Base-by-base conservation (phyloP, 768 basidiomycete species). In the Roridomyces roridus region DNA sequence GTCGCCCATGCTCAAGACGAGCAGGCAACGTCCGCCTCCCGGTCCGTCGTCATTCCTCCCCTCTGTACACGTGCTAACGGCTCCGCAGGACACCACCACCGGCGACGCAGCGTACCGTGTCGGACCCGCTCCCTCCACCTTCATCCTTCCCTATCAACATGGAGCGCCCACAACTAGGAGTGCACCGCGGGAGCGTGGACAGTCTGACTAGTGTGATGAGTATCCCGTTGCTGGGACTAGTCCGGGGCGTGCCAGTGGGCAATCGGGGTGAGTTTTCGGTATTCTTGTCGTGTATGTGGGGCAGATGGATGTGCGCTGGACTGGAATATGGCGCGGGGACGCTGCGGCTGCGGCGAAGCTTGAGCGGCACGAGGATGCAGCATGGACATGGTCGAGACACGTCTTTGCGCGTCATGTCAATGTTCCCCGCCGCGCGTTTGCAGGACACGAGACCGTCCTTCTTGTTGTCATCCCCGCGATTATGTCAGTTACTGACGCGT, bases 141-240 rank as follows among this genome's bases (percentile, higher is more conserved):
- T 49, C 57, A 21, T 59, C 59, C 17, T 62, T 66, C 52, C 61
- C 57, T 10, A 46, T 62, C 34, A 55, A 55, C 45, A 8, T 23
- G 3, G 48, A 42, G 10, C 55, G 59, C 11, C 63, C 59, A 14
- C 31, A 25, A 28, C 23, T 60, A 2, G 55, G 51, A 17, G n/a
- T 34, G 20, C 59, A 57, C 34, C 58, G 59, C 36, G 59, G 55
- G 54, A 56, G 50, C 46, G 36, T 60, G 4, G 63, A 64, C 34
- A 64, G 62, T 34, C 26, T 50, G 18, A 73, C 74, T 42, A 82
- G 81, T 51, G 81, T 83, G 29, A 77, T 77, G 62, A 81, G 80
- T 14, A 69, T 83, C n/a, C 81, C 81, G 21, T 70, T 77, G 51
- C 69, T 83, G 52, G 76, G 74, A 55, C 74, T 77, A 69, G 71